Base-by-base conservation (phyloP, 257 asterid species). In the Craterostigma plantagineum region DNA sequence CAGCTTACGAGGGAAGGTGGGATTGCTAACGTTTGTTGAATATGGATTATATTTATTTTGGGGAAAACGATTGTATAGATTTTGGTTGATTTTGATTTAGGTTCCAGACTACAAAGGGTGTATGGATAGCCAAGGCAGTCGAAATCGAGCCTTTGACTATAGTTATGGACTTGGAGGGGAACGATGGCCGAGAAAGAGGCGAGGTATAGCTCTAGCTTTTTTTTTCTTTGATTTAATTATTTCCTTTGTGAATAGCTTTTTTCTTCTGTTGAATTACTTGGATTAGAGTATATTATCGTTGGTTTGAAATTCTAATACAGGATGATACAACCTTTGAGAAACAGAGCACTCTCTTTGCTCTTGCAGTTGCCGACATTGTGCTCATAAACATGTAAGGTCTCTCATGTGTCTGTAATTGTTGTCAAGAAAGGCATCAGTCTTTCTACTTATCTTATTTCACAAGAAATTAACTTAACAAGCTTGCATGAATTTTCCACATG, bases 341-440 rank as follows among this genome's bases (percentile, higher is more conserved):
- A 71, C 99, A 83, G 69, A 83, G 91, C 65, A 73, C 99, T 49
- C 86, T 83, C 44, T 90, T 90, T 60, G 99, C 96, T 45, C 94
- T 90, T 53, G 99, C 96, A 38, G 99, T 90, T 54, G 77, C 99
- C 15, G 95, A 90, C 66, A 77, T 90, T 55, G 95, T 90, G 66
- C 75, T 90, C 50, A 77, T 90, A 67, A 90, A 90, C 66, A 90
- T 90, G 99, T 90, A 72, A 68, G 99, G 42, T 45, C 58, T 50
- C 11, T 41, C 17, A 10, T 9, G 7, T 14, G 8, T 41, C 2
- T 8, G 3, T 15, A 11, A 11, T 3, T 41, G 13, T 41, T 12
- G 16, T 4, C 30, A 23, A 23, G 30, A 23, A 23, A 2, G 2
- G 30, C 30, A 23, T 23, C 30, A 23, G 30, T 23, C 30, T 23